Percentiles rank a stretch among this genome's conserved stretches.
phyloP scores from a whole-genome alignment of 179 eudicot genomes.

The Amaranthus tricolor region DNA sequence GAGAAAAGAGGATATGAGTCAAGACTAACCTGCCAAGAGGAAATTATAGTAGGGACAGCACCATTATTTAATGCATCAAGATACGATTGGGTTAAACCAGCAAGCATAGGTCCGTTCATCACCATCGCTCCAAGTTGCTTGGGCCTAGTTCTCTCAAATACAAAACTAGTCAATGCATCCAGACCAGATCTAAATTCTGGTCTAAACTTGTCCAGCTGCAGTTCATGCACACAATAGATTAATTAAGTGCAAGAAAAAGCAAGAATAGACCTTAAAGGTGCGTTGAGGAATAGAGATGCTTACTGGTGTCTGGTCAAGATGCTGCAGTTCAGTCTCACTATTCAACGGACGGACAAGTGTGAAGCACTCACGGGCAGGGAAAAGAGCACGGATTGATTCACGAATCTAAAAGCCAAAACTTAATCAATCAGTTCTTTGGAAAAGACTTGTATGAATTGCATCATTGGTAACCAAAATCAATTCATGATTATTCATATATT shows the following conservation, averaged over 20 bases:
- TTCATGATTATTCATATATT: neutral
- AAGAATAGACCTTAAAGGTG: conserved; percentile 6
- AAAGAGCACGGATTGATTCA: conserved; percentile 93
- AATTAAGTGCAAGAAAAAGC: neutral
- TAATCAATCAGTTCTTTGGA: conserved; percentile 16
- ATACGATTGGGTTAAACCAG: conserved; percentile 87
- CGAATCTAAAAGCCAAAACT: conserved; percentile 56
- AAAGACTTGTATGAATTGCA: neutral
- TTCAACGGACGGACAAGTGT: conserved; percentile 93
- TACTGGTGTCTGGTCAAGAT: conserved; percentile 87
- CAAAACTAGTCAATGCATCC: conserved; percentile 88
- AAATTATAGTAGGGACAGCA: conserved; percentile 95
- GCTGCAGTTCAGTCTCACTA: conserved; percentile 82
- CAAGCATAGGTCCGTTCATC: conserved; percentile 95
- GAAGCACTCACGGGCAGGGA: conserved; percentile 97
- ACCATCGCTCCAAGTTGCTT: conserved; percentile 90
- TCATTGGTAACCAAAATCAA: neutral
- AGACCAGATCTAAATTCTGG: conserved; percentile 92
- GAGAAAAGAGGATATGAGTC: neutral
- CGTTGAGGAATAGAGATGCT: conserved; percentile 28
- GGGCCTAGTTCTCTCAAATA: conserved; percentile 94
- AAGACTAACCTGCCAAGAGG: conserved; percentile 90
- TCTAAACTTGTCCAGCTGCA: conserved; percentile 80
- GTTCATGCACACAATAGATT: neutral
- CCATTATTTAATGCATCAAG: conserved; percentile 95